Base-by-base conservation (phyloP, 1,139 yeast species). In the Barnettozyma hawaiiensis region DNA sequence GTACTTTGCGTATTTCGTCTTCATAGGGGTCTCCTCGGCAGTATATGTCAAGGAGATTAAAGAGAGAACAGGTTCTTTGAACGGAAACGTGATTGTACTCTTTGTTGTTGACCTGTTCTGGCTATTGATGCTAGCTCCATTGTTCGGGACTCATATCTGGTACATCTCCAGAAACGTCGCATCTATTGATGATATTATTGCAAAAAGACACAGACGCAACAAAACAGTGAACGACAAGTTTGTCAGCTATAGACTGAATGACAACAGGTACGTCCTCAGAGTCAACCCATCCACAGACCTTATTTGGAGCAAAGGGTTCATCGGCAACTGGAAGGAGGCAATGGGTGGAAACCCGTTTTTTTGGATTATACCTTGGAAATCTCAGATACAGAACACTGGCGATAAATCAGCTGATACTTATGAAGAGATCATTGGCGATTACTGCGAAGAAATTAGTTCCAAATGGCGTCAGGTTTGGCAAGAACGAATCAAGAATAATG, bases 21-120 rank as follows among this genome's bases (percentile, higher is more conserved):
- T 60, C 33, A 51, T 59, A 15, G 50, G 63, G 27, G 49, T 64
- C 5, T 48, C 63, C 50, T 24, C 59, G 54, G 46, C 59, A 52
- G 21, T 48, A 58, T 46, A 54, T 61, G 34, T 71, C 47, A 52
- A 56, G 51, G 41, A 57, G 54, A 42, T 60, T 48, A 20, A 63
- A 55, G 50, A 66, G 21, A 54, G 55, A 23, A 40, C 35, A 3
- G 47, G 50, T 2, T 39, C 47, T 4, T 52, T 71, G 12, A 70
- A 78, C 48, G 73, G 73, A 26, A 76, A 78, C 51, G 61, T 70
- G 41, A 68, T 78, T 12, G 66, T 69, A 1, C 38, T 70, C 20
- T 69, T 68, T 35, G 59, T 75, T 0, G 42, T 70, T 7, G 51
- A 67, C 32, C 68, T 67, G 8, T 59, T 71, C 28, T 73, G 76